Evolutionary conservation across 345 rosid genomes (phyloP).

Genomic region (Laguncularia racemosa): DNA sequence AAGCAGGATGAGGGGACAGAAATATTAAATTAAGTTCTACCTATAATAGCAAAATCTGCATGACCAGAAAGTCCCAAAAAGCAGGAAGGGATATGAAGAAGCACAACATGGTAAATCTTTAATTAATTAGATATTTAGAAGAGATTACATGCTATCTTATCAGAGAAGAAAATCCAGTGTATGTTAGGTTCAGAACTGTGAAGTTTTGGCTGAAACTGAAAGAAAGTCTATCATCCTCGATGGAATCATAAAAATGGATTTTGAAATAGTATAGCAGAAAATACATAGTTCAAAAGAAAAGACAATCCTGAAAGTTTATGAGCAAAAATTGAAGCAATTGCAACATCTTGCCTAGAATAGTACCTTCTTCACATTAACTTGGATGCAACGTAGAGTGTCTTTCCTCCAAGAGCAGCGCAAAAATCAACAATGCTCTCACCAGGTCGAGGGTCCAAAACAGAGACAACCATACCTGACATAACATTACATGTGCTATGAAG

Average conservation of each 20-base stretch:
- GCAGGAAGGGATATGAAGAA: too few species aligned
- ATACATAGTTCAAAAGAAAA: slow-evolving; percentile 7
- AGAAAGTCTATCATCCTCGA: too few species aligned
- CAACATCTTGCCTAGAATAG: neutral
- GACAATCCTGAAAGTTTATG: slow-evolving; percentile 1
- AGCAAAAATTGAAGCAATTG: neutral
- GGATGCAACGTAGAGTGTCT: slow-evolving; percentile 89
- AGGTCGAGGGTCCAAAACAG: slow-evolving; percentile 82
- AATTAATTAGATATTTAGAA: too few species aligned
- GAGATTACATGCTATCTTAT: too few species aligned
- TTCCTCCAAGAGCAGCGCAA: slow-evolving; percentile 99
- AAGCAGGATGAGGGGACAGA: too few species aligned
- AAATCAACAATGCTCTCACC: slow-evolving; percentile 77
- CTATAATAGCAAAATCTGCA: too few species aligned
- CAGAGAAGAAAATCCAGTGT: too few species aligned
- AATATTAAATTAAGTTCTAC: too few species aligned
- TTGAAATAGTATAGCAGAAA: neutral
- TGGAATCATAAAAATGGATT: neutral
- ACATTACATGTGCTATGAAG: neutral
- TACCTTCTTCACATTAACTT: slow-evolving; percentile 65
- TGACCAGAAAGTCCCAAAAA: too few species aligned
- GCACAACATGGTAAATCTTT: too few species aligned
- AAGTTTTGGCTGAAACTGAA: too few species aligned
- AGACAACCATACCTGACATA: slow-evolving; percentile 72
- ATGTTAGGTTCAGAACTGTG: too few species aligned